Base-by-base conservation (phyloP, 179 eudicot genomes). In the Patellifolia procumbens region DNA sequence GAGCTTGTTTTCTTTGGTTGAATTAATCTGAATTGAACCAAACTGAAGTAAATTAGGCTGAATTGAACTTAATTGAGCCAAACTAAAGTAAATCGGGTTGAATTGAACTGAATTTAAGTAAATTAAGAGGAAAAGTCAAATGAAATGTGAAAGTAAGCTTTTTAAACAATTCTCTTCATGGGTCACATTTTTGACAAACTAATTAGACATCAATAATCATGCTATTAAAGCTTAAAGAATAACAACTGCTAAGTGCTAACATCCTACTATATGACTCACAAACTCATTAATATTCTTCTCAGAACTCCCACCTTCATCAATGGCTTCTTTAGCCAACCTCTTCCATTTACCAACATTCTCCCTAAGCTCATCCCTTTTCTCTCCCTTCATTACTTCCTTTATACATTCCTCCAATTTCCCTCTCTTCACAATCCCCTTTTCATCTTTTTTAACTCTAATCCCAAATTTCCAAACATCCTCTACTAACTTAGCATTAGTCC, bases 401-500 rank as follows among this genome's bases (percentile, higher is more conserved):
- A 86, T 60, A 34, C 81, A 66, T 2, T 63, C 51, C 10, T 66
- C 77, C 66, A 86, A 26, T 43, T 65, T 3, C 0, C 55, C 82
- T 28, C 80, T 81, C 31, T 76, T 76, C 24, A 71, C 81, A 53
- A 77, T 39, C 39, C 78, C 86, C 17, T 69, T 60, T 7, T 72
- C 78, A 29, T 86, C 79, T 0, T 7, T 51, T 68, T 66, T 77
- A 0, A 78, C 83, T 58, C 85, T 64, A 0, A 86, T 5, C 4
- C 89, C 89, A 5, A 83, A 63, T 46, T 73, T 70, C 89, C 89
- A 86, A 35, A 86, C 87, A 70, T 86, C 89, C 75, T 86, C 85
- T 32, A 81, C 83, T 46, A 51, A 81, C 79, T 86, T 86, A 4
- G 83, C 89, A 77, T 86, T 83, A 17, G 86, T 83, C 39, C 65